Base-by-base conservation (phyloP, 192 early-diverging fungal species). In the Powellomyces hirtus region DNA sequence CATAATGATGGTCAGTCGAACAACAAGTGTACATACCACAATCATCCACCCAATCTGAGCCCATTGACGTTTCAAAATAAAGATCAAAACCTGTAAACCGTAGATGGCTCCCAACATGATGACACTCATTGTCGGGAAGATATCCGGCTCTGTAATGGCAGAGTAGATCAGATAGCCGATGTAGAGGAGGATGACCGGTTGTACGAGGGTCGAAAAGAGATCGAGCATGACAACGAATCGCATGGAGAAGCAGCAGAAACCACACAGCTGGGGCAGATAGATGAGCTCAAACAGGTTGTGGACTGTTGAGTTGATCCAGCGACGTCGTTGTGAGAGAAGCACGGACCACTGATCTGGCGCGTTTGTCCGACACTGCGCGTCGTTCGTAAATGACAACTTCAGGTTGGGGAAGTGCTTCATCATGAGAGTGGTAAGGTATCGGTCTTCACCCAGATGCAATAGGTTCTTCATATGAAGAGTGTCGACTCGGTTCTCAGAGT, bases 251-350 rank as follows among this genome's bases (percentile, higher is more conserved):
- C 93, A 97, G 79, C 93, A 96, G 89, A 96, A 98, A 30, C 98
- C 96, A 65, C 98, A 98, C 33, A 98, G 88, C 62, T 97, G 94
- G 22, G 91, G 91, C 65, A 99, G 78, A 67, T 94, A 88, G 30
- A 95, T 75, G 42, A 99, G 81, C 75, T 99, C 97, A 70, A 97
- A 87, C 72, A 98, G 81, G 74, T 99, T 99, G 84, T 99, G 97
- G 7, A 99, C 91, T 2, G 97, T 99, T 38, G 95, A 97, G 83
- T 99, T 99, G 72, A 99, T 99, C 97, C 97, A 99, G 69, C 97
- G 91, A 79, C 97, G 94, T 62, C 97, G 90, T 77, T 99, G 97
- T 4, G 97, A 99, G 29, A 99, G 75, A 52, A 99, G 77, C 34
- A 99, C 89, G 53, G 85, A 79, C 89, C 94, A 96, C 66, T 87